Evolutionary conservation across 345 rosid genomes (phyloP).

Genomic region (Eucalyptus sp.): DNA sequence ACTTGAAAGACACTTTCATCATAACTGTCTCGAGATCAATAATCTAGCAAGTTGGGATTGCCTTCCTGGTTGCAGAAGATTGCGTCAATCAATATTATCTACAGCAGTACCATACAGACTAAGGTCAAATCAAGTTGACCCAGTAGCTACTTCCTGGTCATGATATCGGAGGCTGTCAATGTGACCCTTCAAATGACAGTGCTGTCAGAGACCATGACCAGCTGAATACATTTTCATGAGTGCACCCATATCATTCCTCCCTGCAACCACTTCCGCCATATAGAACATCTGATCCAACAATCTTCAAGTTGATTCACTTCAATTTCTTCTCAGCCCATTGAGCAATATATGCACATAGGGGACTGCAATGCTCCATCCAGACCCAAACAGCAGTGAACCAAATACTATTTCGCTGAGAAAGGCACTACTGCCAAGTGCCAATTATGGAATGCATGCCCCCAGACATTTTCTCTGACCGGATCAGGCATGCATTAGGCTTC

Average conservation of each 20-base stretch:
- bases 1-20: background rate
- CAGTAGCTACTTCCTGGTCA: background rate
- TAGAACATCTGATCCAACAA: background rate
- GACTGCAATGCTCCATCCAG: background rate
- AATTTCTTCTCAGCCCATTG: background rate
- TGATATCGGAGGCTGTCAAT: background rate
- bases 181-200: background rate
- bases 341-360: background rate
- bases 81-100: background rate
- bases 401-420: background rate
- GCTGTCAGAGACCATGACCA: background rate
- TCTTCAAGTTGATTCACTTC: background rate
- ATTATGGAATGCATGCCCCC: background rate
- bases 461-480: background rate
- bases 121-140: background rate
- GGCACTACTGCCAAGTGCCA: background rate
- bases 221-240: background rate
- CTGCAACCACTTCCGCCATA: background rate
- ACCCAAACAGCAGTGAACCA: background rate
- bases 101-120: background rate
- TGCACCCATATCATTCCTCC: background rate
- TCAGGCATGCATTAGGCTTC: background rate
- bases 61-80: background rate
- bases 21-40: background rate
- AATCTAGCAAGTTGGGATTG: background rate